Base-by-base conservation (phyloP, 2,329 filamentous ascomycete species). In the Colletotrichum ledebouriae region DNA sequence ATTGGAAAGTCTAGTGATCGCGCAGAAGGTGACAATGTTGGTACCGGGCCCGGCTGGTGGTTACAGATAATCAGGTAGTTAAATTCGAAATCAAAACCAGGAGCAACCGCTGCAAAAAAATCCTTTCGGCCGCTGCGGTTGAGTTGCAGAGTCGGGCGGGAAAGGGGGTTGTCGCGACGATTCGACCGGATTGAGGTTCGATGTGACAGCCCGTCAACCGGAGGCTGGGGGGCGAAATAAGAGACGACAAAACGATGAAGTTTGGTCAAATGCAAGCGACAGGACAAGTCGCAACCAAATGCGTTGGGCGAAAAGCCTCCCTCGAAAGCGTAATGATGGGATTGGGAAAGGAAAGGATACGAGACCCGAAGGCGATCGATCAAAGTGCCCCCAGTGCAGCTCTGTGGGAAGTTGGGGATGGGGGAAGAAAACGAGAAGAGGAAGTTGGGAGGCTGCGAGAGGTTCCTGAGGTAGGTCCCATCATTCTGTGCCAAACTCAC, bases 401-500 rank as follows among this genome's bases (percentile, higher is more conserved):
- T 68, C 61, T 60, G 66, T 20, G 67, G 55, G 44, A 62, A 67
- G 63, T 69, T 76, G 75, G 75, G 75, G 76, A 78, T 73, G 73
- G 74, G 75, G 77, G 69, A 72, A 72, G 71, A 68, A 73, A 73
- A 75, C 73, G 75, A 76, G 77, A 75, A 76, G 73, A 75, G 77
- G 75, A 76, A 78, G 77, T 78, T 76, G 78, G 78, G 78, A 79
- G 76, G 76, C 76, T 76, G 76, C 74, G 75, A 69, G 57, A 67
- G 60, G 62, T 68, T 67, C 59, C 59, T 50, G 63, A 67, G 59
- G 50, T 61, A 68, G 60, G 60, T 64, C 55, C 64, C 64, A 67
- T 68, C 60, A 79, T 77, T 61, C 76, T 80, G 75, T 78, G 75
- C 72, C 73, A 77, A 81, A 82, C 79, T 82, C 74, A 76, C 80